Evolutionary conservation across 257 asterid genomes (phyloP).

Genomic region (Nyctanthes arbortristis): DNA sequence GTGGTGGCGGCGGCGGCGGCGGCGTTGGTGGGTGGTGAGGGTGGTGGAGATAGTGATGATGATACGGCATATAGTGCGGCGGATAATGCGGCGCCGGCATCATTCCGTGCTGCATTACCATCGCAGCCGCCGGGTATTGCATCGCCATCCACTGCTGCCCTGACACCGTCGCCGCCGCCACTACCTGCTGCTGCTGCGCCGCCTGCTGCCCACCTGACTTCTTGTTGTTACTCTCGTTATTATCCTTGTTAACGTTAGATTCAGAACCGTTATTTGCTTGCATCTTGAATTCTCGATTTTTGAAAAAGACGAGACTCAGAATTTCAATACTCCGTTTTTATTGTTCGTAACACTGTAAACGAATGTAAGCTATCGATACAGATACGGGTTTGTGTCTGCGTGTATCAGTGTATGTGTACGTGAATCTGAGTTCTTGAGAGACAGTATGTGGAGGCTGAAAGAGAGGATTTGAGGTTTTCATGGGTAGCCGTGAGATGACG

Average conservation of each 20-base stretch:
- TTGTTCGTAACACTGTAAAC: not conserved
- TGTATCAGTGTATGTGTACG: slow-evolving; percentile 26
- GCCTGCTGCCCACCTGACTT: slow-evolving; percentile 23
- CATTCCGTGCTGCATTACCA: slow-evolving; percentile 92
- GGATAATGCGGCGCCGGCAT: slow-evolving; percentile 60
- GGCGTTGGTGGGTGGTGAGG: slow-evolving; percentile 30
- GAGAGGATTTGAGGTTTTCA: slow-evolving; percentile 52
- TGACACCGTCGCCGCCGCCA: slow-evolving; percentile 36
- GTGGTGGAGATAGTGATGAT: slow-evolving; percentile 50
- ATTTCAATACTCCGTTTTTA: not conserved
- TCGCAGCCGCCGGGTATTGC: slow-evolving; percentile 80
- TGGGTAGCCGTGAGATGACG: slow-evolving; percentile 59
- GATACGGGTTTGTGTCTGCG: slow-evolving; percentile 1
- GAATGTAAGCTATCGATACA: not conserved
- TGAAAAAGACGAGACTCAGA: not conserved
- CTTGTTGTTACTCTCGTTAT: slow-evolving; percentile 5
- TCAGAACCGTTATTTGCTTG: slow-evolving; percentile 52
- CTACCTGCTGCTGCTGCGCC: slow-evolving; percentile 21
- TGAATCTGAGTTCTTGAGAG: slow-evolving; percentile 43
- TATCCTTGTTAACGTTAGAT: slow-evolving; percentile 16
- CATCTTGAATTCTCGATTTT: slow-evolving; percentile 41
- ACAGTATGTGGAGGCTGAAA: slow-evolving; percentile 49
- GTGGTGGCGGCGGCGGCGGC: slow-evolving; percentile 38
- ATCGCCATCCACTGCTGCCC: slow-evolving; percentile 75
- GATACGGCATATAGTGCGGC: slow-evolving; percentile 78